Evolutionary conservation across 2,329 filamentous ascomycete species (phyloP).

Genomic region (Apiospora marii): DNA sequence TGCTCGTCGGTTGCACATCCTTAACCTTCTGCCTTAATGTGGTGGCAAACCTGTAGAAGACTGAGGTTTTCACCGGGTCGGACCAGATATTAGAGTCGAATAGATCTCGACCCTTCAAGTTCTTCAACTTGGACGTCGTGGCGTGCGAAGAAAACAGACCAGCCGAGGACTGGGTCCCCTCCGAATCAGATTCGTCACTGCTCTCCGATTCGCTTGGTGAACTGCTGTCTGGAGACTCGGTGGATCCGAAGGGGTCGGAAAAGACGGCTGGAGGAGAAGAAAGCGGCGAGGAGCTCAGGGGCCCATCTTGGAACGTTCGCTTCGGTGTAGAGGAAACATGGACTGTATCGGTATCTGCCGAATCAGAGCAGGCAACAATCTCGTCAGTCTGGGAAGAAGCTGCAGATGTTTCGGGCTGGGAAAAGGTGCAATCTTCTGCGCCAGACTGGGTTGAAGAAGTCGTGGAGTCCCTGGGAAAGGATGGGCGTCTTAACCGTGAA

Average conservation of each 20-base stretch:
- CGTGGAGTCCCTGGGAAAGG: constrained; percentile 35
- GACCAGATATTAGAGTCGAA: constrained; percentile 77
- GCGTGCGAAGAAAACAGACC: constrained; percentile 51
- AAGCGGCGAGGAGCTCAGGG: constrained; percentile 60
- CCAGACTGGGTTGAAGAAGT: constrained; percentile 35
- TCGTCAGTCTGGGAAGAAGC: constrained; percentile 39
- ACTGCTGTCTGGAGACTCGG: constrained; percentile 46
- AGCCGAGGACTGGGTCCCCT: constrained; percentile 51
- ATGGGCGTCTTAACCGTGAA: constrained; percentile 31
- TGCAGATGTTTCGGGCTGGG: constrained; percentile 33
- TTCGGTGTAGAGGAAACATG: constrained; percentile 34
- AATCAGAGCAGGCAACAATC: constrained; percentile 26
- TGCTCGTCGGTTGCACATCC: constrained; percentile 68
- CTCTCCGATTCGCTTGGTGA: constrained; percentile 48
- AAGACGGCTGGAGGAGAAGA: constrained; percentile 63
- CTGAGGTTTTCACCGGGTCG: constrained; percentile 71
- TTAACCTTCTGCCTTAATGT: constrained; percentile 70
- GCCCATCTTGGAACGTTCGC: constrained; percentile 31
- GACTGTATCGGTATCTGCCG: constrained; percentile 8
- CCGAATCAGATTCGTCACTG: constrained; percentile 50
- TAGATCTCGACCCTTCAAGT: constrained; percentile 74
- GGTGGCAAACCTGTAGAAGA: constrained; percentile 77
- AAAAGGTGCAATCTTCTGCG: constrained; percentile 38
- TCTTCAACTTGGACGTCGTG: constrained; percentile 55
- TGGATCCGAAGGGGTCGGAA: constrained; percentile 58